These are phyloP conservation scores for Hymenoscyphus fraxineus DNA, from an alignment of 2,329 filamentous ascomycete genomes.

Conservation along the genomic window DNA sequence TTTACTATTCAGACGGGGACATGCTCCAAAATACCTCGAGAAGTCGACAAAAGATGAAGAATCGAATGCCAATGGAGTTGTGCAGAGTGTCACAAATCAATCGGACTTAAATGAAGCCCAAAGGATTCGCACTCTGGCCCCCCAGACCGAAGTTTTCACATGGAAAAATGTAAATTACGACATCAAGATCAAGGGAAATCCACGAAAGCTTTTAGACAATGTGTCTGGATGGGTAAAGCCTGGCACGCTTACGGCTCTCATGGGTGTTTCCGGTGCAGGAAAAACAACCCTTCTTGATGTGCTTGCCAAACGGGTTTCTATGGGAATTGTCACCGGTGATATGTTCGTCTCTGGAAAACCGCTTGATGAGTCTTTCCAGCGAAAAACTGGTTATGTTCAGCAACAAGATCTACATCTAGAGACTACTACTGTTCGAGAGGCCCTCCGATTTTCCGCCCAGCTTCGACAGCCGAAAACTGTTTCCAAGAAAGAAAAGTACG, in stretches of 20 bases:
- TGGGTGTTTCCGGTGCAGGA: slow-evolving; percentile 73
- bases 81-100: slow-evolving; percentile 13
- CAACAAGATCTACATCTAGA: slow-evolving; percentile 88
- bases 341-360: slow-evolving; percentile 49
- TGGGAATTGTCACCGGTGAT: slow-evolving; percentile 84
- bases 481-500: slow-evolving; percentile 72
- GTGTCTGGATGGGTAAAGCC: slow-evolving; percentile 73
- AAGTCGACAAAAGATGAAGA: slow-evolving; percentile 34
- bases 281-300: slow-evolving; percentile 85
- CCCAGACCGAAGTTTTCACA: slow-evolving; percentile 34
- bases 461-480: slow-evolving; percentile 78
- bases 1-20: slow-evolving; percentile 67
- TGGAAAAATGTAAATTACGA: slow-evolving; percentile 60
- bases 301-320: slow-evolving; percentile 74
- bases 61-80: slow-evolving; percentile 19
- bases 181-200: slow-evolving; percentile 64
- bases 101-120: slow-evolving; percentile 24
- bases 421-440: slow-evolving; percentile 80
- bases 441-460: slow-evolving; percentile 78
- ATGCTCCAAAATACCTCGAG: slow-evolving; percentile 38
- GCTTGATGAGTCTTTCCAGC: slow-evolving; percentile 67
- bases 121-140: slow-evolving; percentile 27
- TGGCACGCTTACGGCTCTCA: slow-evolving; percentile 65
- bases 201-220: slow-evolving; percentile 62
- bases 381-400: slow-evolving; percentile 89